These are phyloP conservation scores for Gynochthodes officinalis DNA, from an alignment of 257 asterid species.

Conservation along the genomic window DNA sequence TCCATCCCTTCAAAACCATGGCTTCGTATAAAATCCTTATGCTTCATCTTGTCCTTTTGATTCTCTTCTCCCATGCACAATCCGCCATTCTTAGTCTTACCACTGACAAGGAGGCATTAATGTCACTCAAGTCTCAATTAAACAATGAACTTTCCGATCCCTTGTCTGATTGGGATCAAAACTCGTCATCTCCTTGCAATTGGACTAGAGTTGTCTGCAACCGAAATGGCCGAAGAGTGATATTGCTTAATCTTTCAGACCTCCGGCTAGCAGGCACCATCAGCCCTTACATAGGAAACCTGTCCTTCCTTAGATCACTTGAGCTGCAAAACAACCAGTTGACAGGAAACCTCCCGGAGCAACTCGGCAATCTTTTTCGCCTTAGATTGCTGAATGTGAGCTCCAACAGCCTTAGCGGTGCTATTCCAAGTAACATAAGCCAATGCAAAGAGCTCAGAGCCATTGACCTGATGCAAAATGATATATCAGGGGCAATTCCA, in stretches of 20 bases:
- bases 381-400: slow-evolving; percentile 36
- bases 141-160: slow-evolving; percentile 20
- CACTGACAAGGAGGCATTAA: slow-evolving; percentile 47
- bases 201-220: slow-evolving; percentile 62
- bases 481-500: slow-evolving; percentile 41
- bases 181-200: slow-evolving; percentile 49
- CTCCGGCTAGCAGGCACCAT: slow-evolving; percentile 41
- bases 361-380: slow-evolving; percentile 35
- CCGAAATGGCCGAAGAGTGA: slow-evolving; percentile 25
- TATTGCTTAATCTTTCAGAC: slow-evolving; percentile 41
- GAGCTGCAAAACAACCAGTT: slow-evolving; percentile 46
- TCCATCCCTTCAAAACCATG: not conserved
- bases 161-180: slow-evolving; percentile 42
- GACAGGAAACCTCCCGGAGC: slow-evolving; percentile 39
- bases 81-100: slow-evolving; percentile 29
- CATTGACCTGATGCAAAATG: slow-evolving; percentile 45
- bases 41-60: not conserved
- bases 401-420: slow-evolving; percentile 36
- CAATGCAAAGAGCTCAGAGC: slow-evolving; percentile 32
- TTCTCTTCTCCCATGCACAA: slow-evolving; percentile 15
- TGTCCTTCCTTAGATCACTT: slow-evolving; percentile 48
- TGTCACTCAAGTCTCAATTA: slow-evolving; percentile 45
- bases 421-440: slow-evolving; percentile 37
- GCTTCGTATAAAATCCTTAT: not conserved
- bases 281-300: slow-evolving; percentile 49